These are phyloP conservation scores for Sugiyamaella valdiviana DNA, from an alignment of 805 yeast species.

Conservation along the genomic window DNA sequence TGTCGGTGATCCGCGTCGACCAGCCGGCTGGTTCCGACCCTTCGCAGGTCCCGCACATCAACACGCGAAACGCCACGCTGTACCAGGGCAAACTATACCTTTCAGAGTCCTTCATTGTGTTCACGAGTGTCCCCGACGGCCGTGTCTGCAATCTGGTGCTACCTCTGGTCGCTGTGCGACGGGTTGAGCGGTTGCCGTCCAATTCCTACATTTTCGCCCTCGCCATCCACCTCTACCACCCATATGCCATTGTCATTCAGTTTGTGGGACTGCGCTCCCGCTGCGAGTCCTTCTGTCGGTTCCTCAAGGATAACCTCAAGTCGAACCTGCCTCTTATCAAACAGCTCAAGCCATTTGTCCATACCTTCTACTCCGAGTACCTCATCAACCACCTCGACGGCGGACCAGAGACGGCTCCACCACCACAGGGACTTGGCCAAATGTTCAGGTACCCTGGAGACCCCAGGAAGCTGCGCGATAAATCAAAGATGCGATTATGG, in stretches of 20 bases:
- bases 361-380: slow-evolving; percentile 79
- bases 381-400: slow-evolving; percentile 40
- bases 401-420: slow-evolving; percentile 21
- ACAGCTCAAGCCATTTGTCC: slow-evolving; percentile 56
- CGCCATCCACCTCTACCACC: slow-evolving; percentile 61
- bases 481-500: slow-evolving; percentile 86
- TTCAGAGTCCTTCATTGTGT: slow-evolving; percentile 70
- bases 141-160: slow-evolving; percentile 61
- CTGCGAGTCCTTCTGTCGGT: slow-evolving; percentile 73
- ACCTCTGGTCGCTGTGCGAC: slow-evolving; percentile 70
- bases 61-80: slow-evolving; percentile 6
- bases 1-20: slow-evolving; percentile 31
- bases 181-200: slow-evolving; percentile 81
- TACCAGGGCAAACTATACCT: slow-evolving; percentile 52
- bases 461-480: slow-evolving; percentile 66
- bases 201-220: slow-evolving; percentile 73
- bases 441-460: slow-evolving; percentile 86
- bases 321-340: slow-evolving; percentile 58
- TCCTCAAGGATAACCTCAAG: slow-evolving; percentile 54
- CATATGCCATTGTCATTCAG: slow-evolving; percentile 56
- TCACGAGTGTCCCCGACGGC: slow-evolving; percentile 63
- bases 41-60: slow-evolving; percentile 1
- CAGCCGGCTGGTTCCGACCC: slow-evolving; percentile 15
- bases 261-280: slow-evolving; percentile 73
- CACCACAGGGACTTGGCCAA: slow-evolving; percentile 88